Evolutionary conservation across 2,329 filamentous ascomycete genomes (phyloP), one percentile per base, ranked within the genome.

Genomic region (Talaromyces piceae): DNA sequence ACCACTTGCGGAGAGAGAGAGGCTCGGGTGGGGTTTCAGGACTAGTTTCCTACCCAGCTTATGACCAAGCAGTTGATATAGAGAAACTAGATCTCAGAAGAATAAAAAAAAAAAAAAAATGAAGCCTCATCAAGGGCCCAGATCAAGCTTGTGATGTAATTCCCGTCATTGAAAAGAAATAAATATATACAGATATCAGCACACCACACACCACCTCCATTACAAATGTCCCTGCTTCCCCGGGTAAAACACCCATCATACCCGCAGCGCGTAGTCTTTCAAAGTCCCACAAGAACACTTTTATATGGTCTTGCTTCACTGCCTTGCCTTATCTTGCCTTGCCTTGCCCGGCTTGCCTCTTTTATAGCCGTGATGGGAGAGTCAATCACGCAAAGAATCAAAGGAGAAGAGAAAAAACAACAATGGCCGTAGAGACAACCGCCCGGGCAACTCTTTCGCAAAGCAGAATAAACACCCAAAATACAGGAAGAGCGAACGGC

Each of bases 401-500:
- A n/a, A n/a, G n/a, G n/a, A n/a, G n/a, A n/a, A n/a, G n/a, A n/a
- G n/a, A n/a, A n/a, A n/a, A n/a, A n/a, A n/a, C n/a, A n/a, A n/a
- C n/a, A n/a, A n/a, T n/a, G n/a, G n/a, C n/a, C n/a, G n/a, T n/a
- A n/a, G n/a, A n/a, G n/a, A n/a, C n/a, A n/a, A n/a, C n/a, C n/a
- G n/a, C 7, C 33, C 33, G 8, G 7, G 16, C 33, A 37, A 37
- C 9, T 18, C n/a, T n/a, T n/a, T n/a, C n/a, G n/a, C n/a, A n/a
- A n/a, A n/a, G n/a, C n/a, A n/a, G 44, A 49, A 28, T 27, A 49
- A 44, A 43, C 25, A 31, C 28, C 20, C 16, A 23, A 44, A 31
- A 27, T 20, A 43, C 18, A 44, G 6, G 23, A 25, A 41, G 16
- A 49, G 3, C 16, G 9, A 13, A 16, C 11, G 22, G 39, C 22